A percentile compares a stretch with the other conserved stretches of the same genome.
Evolutionary conservation across 2,329 filamentous ascomycete genomes (phyloP).

Genomic region (Cladorrhinum sp.): DNA sequence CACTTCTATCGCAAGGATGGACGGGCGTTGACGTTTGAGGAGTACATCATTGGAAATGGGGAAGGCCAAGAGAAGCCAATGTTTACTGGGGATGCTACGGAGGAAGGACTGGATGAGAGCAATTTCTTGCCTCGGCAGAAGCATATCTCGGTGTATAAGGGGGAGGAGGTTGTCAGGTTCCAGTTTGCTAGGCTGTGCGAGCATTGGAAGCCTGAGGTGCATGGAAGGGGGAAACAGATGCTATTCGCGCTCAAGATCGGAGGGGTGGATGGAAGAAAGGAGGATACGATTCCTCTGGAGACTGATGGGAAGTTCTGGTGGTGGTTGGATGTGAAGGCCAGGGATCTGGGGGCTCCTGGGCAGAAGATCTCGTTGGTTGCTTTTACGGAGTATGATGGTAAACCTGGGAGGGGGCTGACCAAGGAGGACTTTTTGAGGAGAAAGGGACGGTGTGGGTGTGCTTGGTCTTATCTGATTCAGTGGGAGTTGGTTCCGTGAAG

Average conservation of each 20-base stretch:
- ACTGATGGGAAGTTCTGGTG: conserved; percentile 71
- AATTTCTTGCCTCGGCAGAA: conserved; percentile 61
- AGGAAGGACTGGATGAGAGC: conserved; percentile 52
- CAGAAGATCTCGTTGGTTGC: conserved; percentile 64
- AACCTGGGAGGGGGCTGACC: conserved; percentile 47
- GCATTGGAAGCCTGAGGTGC: conserved; percentile 74
- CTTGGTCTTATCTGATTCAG: conserved; percentile 42
- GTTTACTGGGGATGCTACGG: conserved; percentile 43
- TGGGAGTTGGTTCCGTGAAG: conserved; percentile 46
- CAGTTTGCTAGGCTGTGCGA: conserved; percentile 75
- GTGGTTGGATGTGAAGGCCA: conserved; percentile 71
- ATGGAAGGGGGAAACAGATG: conserved; percentile 65
- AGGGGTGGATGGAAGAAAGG: conserved; percentile 62
- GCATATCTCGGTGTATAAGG: conserved; percentile 58
- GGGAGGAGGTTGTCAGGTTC: conserved; percentile 62
- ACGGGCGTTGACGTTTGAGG: conserved; percentile 67
- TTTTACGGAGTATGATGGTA: conserved; percentile 47
- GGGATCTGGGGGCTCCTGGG: conserved; percentile 65
- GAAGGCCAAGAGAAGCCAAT: conserved; percentile 43
- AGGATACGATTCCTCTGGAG: conserved; percentile 68
- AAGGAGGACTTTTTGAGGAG: conserved; percentile 45
- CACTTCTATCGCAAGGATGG: conserved; percentile 77
- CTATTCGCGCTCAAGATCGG: conserved; percentile 68
- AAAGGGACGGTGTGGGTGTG: conserved; percentile 44
- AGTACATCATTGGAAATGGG: conserved; percentile 68